These are phyloP conservation scores for Salix purpurea DNA, from an alignment of 345 rosid species.

Conservation along the genomic window DNA sequence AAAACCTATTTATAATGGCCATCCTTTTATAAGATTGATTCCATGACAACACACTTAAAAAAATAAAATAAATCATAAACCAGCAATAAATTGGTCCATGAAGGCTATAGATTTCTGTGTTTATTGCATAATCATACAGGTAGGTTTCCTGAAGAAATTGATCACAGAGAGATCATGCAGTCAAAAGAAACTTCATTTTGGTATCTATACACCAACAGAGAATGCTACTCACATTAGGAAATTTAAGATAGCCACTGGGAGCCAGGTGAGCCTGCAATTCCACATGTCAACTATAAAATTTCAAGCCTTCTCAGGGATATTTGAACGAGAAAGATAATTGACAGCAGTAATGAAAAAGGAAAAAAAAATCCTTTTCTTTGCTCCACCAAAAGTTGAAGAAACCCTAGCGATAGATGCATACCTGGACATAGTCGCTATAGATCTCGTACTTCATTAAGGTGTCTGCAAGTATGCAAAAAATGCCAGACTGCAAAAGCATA, in stretches of 20 bases:
- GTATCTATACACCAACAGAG: background rate
- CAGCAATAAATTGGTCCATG: background rate
- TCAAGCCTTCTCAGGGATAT: constrained; percentile 7
- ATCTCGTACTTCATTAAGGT: constrained; percentile 55
- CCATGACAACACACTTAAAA: background rate
- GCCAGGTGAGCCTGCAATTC: constrained; percentile 70
- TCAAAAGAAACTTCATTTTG: background rate
- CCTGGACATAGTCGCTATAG: constrained; percentile 80
- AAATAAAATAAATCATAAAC: background rate
- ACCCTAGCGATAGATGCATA: constrained; percentile 22
- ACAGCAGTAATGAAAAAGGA: background rate
- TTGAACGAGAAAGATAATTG: background rate
- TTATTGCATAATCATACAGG: background rate
- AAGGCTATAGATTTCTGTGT: background rate
- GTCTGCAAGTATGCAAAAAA: constrained; percentile 57
- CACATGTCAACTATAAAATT: background rate
- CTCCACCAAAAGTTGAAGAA: background rate
- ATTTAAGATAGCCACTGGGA: constrained; percentile 74
- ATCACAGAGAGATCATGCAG: background rate
- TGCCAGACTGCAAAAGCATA: constrained; percentile 54
- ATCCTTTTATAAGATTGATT: background rate
- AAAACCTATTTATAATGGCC: background rate
- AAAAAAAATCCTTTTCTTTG: background rate
- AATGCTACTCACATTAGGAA: constrained; percentile 55
- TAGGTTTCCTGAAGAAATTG: background rate